Percentiles rank a stretch among this genome's conserved stretches.
phyloP scores from a whole-genome alignment of 345 rosid species.

The Rhodamnia rubescens region DNA sequence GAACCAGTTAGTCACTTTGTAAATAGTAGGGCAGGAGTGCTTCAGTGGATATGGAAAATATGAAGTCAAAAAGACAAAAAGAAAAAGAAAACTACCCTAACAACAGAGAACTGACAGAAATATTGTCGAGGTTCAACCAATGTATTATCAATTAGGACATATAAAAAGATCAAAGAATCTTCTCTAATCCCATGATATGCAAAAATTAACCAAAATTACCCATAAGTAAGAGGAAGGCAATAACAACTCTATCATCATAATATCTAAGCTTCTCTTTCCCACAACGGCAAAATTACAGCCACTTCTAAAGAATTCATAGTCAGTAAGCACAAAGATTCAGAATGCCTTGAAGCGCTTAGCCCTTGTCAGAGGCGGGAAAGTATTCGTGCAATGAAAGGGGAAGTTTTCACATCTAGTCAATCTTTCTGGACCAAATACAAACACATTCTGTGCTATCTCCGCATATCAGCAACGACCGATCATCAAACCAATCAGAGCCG shows the following conservation, averaged over 20 bases:
- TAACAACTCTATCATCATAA: not conserved
- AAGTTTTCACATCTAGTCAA: not conserved
- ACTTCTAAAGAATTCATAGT: not conserved
- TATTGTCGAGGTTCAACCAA: not conserved
- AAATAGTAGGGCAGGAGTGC: not conserved
- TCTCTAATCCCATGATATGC: not conserved
- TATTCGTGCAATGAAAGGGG: not conserved
- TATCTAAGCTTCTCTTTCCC: not conserved
- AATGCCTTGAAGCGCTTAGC: not conserved
- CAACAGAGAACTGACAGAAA: not conserved
- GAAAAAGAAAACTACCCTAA: not conserved
- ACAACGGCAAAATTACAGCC: not conserved
- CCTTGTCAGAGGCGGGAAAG: not conserved
- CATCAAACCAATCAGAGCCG: not conserved
- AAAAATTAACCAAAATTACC: not conserved
- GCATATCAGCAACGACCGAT: not conserved
- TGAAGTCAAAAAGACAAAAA: not conserved
- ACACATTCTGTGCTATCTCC: not conserved
- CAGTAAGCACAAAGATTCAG: not conserved
- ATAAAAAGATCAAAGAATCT: not conserved
- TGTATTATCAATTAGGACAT: not conserved
- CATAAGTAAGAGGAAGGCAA: not conserved
- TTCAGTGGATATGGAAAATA: not conserved
- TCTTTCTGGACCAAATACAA: not conserved
- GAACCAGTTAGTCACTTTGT: not conserved